These are phyloP conservation scores for Epichloe sibirici DNA, from an alignment of 2,329 filamentous ascomycete species.

Conservation along the genomic window DNA sequence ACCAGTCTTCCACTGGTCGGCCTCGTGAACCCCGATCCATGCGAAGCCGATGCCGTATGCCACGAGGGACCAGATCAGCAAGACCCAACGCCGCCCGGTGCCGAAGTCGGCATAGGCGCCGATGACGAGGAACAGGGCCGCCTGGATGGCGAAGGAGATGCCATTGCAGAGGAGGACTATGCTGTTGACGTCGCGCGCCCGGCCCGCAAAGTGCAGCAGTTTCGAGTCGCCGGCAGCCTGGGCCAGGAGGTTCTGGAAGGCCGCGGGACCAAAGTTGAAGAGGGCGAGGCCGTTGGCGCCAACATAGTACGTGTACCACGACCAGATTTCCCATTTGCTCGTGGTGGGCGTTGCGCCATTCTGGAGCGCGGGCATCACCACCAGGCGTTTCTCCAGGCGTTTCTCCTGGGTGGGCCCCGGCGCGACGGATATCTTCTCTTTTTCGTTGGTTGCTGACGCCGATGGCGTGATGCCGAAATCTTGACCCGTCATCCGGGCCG, in stretches of 20 bases:
- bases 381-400: background rate
- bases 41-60: conserved; percentile 54
- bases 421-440: background rate
- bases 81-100: conserved; percentile 47
- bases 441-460: background rate
- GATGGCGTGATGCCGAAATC: background rate
- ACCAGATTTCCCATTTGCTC: conserved; percentile 15
- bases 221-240: conserved; percentile 43
- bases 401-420: background rate
- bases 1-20: conserved; percentile 46
- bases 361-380: conserved; percentile 3
- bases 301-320: conserved; percentile 42
- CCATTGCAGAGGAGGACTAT: conserved; percentile 55
- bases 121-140: conserved; percentile 40
- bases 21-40: conserved; percentile 52
- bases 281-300: conserved; percentile 51
- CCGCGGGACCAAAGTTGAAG: conserved; percentile 54
- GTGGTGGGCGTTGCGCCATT: conserved; percentile 3
- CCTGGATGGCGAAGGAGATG: conserved; percentile 55
- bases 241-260: conserved; percentile 51
- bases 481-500: background rate
- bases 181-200: conserved; percentile 46
- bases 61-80: conserved; percentile 47
- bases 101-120: conserved; percentile 52
- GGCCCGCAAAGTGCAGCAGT: conserved; percentile 42